Evolutionary conservation across 768 basidiomycete genomes (phyloP).

Genomic region (Leccinum imitatum): DNA sequence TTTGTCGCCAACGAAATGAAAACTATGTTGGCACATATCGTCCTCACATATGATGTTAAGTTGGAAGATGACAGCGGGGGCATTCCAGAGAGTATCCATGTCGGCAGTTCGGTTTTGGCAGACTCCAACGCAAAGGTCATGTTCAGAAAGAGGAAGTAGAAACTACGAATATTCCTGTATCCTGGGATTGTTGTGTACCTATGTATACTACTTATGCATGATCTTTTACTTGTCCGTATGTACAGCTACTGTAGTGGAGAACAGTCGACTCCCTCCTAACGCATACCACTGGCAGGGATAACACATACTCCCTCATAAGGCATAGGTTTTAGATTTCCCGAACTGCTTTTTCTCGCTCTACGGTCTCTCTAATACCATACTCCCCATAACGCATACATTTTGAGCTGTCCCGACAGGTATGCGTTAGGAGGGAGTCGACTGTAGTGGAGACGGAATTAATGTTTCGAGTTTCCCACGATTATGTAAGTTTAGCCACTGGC

Average conservation of each 20-base stretch:
- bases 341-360: too few species aligned
- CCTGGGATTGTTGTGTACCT: not conserved
- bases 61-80: not conserved
- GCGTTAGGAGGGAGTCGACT: too few species aligned
- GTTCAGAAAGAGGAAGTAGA: conserved; percentile 4
- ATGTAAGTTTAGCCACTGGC: not conserved
- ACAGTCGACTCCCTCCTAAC: too few species aligned
- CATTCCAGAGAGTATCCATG: not conserved
- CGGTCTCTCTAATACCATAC: too few species aligned
- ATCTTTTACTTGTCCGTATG: not conserved
- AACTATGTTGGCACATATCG: conserved; percentile 43
- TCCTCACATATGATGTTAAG: conserved; percentile 26
- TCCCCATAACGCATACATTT: too few species aligned
- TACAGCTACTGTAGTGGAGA: too few species aligned
- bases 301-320: too few species aligned
- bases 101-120: not conserved
- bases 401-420: too few species aligned
- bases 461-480: not conserved
- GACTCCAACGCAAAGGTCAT: not conserved
- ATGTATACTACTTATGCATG: too few species aligned
- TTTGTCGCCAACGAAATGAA: conserved; percentile 44
- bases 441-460: not conserved
- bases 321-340: too few species aligned
- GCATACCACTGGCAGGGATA: too few species aligned
- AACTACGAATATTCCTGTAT: not conserved